Base-by-base conservation (phyloP, 495 filamentous ascomycete species). In the Neurospora intermedia region DNA sequence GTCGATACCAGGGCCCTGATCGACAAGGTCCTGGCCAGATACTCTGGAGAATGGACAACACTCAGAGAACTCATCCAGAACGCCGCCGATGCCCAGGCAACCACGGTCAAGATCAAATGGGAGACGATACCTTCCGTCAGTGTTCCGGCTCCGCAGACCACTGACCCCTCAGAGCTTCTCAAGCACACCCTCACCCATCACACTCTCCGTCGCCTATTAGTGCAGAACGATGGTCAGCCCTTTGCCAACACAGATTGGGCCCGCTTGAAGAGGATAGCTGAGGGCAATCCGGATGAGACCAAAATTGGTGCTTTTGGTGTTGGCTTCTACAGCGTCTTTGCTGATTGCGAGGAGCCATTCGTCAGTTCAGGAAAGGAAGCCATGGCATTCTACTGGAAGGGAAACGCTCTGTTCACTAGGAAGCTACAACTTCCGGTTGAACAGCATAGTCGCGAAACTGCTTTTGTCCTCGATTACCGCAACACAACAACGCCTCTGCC, bases 351-450 rank as follows among this genome's bases (percentile, higher is more conserved):
- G 79, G 93, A 97, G 77, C 96, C 96, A 6, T 97, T 98, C 80
- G 91, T 98, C 70, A 93, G 91, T 66, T 98, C 95, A 0, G 96
- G 96, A 3, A 88, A 87, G 70, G 88, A 96, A 78, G 94, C 93
- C 31, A 96, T 99, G 92, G 95, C 95, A 13, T 99, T 99, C 80
- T 98, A 97, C 82, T 99, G 96, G 96, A 98, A 97, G 80, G 92
- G 90, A 20, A 97, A 98, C 80, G 92, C 92, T 8, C 86, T 99
- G 6, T 98, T 96, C 79, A 99, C 96, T 6, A 90, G 93, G 76
- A 89, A 91, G 70, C 82, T 93, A 42, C 89, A 90, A 78, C 78
- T 98, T 7, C 88, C 91, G 6, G 84, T 87, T 69, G 84, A 85
- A 9, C 85, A 93, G 69, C 84, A 78, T 8, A 88, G 85, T 74